Percentiles rank a stretch among this genome's conserved stretches.
These are phyloP conservation scores for Phialemoniopsis sp. DNA, from an alignment of 2,329 filamentous ascomycete species.

Conservation along the genomic window DNA sequence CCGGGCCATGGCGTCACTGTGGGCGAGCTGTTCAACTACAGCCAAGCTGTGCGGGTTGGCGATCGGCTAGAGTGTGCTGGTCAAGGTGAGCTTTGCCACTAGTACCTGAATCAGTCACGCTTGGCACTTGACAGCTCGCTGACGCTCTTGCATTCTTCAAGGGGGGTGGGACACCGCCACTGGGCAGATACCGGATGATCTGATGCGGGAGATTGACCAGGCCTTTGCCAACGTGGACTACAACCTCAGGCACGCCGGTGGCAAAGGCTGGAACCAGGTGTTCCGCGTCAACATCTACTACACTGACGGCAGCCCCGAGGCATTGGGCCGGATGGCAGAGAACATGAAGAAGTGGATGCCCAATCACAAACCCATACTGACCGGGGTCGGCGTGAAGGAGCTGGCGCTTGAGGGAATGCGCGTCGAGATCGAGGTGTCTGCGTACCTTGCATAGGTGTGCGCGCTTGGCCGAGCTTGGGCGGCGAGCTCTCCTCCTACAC, in stretches of 20 bases:
- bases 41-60: no score
- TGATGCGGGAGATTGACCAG: conserved; percentile 25
- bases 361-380: conserved; percentile 49
- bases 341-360: conserved; percentile 48
- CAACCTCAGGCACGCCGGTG: conserved; percentile 41
- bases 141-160: no score
- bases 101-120: no score
- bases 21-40: no score
- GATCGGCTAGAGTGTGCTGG: no score
- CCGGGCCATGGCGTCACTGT: no score
- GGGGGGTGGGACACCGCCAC: no score
- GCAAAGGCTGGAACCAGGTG: conserved; percentile 22
- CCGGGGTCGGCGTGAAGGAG: conserved; percentile 42
- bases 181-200: conserved; percentile 67
- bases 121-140: no score
- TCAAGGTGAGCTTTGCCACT: no score
- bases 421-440: conserved; percentile 48
- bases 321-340: conserved; percentile 33
- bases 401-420: conserved; percentile 47
- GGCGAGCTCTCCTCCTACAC: no score
- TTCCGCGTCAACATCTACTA: conserved; percentile 30
- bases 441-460: no score
- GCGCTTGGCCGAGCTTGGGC: no score
- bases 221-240: conserved; percentile 50
- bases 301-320: conserved; percentile 33